Evolutionary conservation across 108 stramenopile species (phyloP).

Genomic region (Fragilaria crotonensis): DNA sequence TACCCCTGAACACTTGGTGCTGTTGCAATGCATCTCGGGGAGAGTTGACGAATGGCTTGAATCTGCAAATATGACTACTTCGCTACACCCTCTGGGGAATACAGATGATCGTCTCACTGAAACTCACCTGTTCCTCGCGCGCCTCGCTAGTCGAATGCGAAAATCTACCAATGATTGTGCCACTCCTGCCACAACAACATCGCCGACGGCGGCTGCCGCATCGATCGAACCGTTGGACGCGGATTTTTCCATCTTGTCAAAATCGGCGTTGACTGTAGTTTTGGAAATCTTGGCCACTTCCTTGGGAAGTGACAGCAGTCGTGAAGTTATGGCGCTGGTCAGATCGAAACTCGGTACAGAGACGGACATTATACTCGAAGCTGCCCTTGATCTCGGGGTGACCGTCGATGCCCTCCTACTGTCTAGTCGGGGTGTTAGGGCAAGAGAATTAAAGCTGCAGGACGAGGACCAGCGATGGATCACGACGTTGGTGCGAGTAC

Average conservation of each 20-base stretch:
- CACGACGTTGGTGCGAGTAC: constrained; percentile 47
- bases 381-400: constrained; percentile 34
- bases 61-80: constrained; percentile 8
- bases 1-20: constrained; percentile 65
- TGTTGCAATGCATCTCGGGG: constrained; percentile 56
- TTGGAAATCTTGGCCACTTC: constrained; percentile 53
- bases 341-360: constrained; percentile 22
- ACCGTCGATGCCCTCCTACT: constrained; percentile 47
- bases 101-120: constrained; percentile 19
- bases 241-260: not conserved
- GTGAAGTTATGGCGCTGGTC: not conserved
- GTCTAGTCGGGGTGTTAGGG: constrained; percentile 33
- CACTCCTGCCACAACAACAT: not conserved
- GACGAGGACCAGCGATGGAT: constrained; percentile 50
- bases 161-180: constrained; percentile 4
- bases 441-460: constrained; percentile 44
- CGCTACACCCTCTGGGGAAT: constrained; percentile 31
- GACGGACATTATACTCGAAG: constrained; percentile 32
- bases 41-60: constrained; percentile 31
- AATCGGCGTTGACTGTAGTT: constrained; percentile 33
- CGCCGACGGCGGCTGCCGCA: not conserved
- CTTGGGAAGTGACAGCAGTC: constrained; percentile 29
- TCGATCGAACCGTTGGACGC: not conserved
- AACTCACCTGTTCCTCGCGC: constrained; percentile 37
- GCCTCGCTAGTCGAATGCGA: constrained; percentile 22